phyloP scores from a whole-genome alignment of 2,329 filamentous ascomycete genomes.

The Conoideocrella luteorostrata region DNA sequence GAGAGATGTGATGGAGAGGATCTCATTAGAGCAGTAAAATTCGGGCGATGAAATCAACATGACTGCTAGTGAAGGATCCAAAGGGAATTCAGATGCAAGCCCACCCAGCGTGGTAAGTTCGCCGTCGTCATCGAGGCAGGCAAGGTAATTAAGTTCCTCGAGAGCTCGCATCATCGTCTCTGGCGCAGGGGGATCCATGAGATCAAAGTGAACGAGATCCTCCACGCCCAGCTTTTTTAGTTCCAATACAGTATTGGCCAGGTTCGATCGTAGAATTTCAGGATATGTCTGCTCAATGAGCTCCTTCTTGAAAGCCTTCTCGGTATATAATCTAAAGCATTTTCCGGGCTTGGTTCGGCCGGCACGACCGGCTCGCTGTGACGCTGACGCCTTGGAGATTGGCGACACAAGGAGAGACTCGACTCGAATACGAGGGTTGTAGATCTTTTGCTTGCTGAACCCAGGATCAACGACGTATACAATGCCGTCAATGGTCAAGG shows the following conservation, averaged over 20 bases:
- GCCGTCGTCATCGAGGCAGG: constrained; percentile 93
- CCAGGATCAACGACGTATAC: constrained; percentile 99
- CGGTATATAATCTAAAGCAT: constrained; percentile 95
- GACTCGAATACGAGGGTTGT: constrained; percentile 93
- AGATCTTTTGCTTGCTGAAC: constrained; percentile 99
- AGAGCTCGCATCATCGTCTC: constrained; percentile 97
- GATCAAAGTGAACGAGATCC: constrained; percentile 94
- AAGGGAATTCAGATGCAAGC: constrained; percentile 87
- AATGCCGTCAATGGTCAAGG: constrained; percentile 95
- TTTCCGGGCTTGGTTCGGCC: constrained; percentile 98
- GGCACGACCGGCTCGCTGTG: constrained; percentile 96
- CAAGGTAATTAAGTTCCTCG: constrained; percentile 95
- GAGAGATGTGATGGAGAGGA: constrained; percentile 87
- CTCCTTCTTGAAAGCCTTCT: constrained; percentile 93
- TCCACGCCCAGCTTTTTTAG: constrained; percentile 95
- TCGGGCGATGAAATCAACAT: constrained; percentile 98
- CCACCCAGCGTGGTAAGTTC: constrained; percentile 81
- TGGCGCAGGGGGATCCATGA: constrained; percentile 96
- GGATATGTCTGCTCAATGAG: constrained; percentile 96
- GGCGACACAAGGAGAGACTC: constrained; percentile 96
- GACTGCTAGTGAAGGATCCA: constrained; percentile 89
- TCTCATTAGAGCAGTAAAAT: constrained; percentile 98
- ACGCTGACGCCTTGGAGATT: constrained; percentile 94
- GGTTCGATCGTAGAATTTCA: constrained; percentile 89
- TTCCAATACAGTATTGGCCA: constrained; percentile 91